A percentile compares a stretch with the other conserved stretches of the same genome.
These are phyloP conservation scores for Spathaspora arborariae DNA, from an alignment of 805 yeast genomes.

Conservation along the genomic window DNA sequence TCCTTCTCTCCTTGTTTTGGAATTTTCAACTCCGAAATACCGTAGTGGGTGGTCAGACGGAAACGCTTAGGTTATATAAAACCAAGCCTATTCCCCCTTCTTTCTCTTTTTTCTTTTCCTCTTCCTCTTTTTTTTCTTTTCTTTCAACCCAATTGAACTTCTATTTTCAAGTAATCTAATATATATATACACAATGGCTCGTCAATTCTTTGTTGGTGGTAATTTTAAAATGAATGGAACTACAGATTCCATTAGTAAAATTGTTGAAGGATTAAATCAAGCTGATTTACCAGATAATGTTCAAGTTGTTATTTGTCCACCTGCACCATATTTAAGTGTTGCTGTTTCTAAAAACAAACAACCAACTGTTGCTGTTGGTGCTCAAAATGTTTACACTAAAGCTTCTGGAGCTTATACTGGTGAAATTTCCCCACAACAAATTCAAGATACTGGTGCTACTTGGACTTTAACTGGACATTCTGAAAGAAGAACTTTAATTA, in stretches of 20 bases:
- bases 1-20: neutral
- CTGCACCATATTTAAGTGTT: conserved; percentile 84
- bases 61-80: neutral
- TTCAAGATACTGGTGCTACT: conserved; percentile 86
- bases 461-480: conserved; percentile 98
- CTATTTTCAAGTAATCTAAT: conserved; percentile 2
- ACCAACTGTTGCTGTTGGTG: conserved; percentile 74
- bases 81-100: neutral
- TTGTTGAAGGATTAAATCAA: conserved; percentile 77
- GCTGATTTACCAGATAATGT: conserved; percentile 73
- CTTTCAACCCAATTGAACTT: neutral
- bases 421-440: conserved; percentile 83
- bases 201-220: conserved; percentile 97
- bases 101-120: conserved; percentile 1
- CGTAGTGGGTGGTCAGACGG: neutral
- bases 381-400: conserved; percentile 88
- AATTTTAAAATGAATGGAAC: conserved; percentile 99
- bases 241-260: conserved; percentile 75
- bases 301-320: conserved; percentile 95
- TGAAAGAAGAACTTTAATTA: conserved; percentile 93
- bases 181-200: conserved; percentile 48
- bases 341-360: conserved; percentile 67
- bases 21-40: neutral
- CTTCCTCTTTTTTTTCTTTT: conserved; percentile 4
- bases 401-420: conserved; percentile 97